Evolutionary conservation across 352 stramenopile species (phyloP), one percentile per base, ranked within the genome.

Genomic region (Globisporangium megalacanthum): DNA sequence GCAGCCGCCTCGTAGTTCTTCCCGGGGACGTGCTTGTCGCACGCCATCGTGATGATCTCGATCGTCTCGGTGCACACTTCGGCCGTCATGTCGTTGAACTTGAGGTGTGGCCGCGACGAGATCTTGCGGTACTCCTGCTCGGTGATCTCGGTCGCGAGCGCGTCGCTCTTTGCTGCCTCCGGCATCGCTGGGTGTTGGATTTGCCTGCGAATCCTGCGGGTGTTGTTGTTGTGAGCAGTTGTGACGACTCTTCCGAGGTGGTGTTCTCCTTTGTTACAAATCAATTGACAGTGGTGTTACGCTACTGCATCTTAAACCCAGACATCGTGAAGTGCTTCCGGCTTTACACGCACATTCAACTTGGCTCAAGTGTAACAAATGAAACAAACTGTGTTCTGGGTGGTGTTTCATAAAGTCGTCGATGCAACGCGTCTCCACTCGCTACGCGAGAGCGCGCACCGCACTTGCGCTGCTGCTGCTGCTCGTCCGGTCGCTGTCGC

Each of bases 1-100:
- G 87, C 79, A 11, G 86, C 84, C 0, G 81, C 88, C 68, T 98
- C 93, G 73, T 98, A 98, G 73, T 98, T 97, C 65, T 97, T 95
- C 17, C 88, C 66, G 29, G 81, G 81, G 50, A 96, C 74, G 60
- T 97, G 95, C 68, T 98, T 98, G 66, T 98, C 94, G 33, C 97
- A 92, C 46, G 92, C 89, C 90, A 98, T 98, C 13, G 93, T 98
- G 60, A 97, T 96, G 62, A 98, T 95, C 77, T 98, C 94, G 52
- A 98, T 89, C 10, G 88, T 92, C 72, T 98, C 94, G 36, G 83
- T 95, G 53, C 89, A 95, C 76, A 98, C 94, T 68, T 98, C 94
- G 46, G 80, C 86, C 9, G 89, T 92, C 94, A 98, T 95, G 58
- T 94, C 86, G 54, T 90, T 92, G 74, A 79, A 66, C 66, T 92